Evolutionary conservation across 129 eudicot genomes (phyloP).

Genomic region (Helianthus tuberosus): DNA sequence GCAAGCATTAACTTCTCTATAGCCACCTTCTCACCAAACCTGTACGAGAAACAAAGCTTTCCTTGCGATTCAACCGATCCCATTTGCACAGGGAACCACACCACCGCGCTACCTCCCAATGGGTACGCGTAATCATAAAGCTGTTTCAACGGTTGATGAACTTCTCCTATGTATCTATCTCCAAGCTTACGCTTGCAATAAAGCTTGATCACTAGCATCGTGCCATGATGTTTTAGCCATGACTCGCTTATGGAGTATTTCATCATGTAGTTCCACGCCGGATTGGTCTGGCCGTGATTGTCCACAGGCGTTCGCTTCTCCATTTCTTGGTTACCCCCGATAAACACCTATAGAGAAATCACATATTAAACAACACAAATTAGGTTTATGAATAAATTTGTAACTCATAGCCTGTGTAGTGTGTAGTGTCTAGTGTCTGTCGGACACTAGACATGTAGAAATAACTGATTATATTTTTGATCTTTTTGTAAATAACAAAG

Average conservation of each 20-base stretch:
- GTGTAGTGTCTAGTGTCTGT: no score
- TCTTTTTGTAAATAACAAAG: no score
- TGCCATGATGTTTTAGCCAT: conserved; percentile 33
- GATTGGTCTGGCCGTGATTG: conserved; percentile 46
- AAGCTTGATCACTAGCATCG: conserved; percentile 32
- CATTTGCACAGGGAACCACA: conserved; percentile 46
- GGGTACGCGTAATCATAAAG: conserved; percentile 46
- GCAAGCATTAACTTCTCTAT: conserved; percentile 56
- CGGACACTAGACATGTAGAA: no score
- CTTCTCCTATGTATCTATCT: conserved; percentile 62
- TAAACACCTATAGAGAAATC: conserved; percentile 16
- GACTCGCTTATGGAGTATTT: conserved; percentile 45
- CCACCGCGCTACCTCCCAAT: conserved; percentile 48
- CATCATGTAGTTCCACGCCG: conserved; percentile 57
- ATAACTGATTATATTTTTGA: no score
- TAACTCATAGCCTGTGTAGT: no score
- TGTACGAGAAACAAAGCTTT: conserved; percentile 48
- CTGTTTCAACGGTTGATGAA: conserved; percentile 51
- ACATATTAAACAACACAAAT: no score
- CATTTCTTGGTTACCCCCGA: conserved; percentile 37
- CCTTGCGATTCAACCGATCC: conserved; percentile 62
- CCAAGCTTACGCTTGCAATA: conserved; percentile 47
- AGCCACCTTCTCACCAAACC: conserved; percentile 51
- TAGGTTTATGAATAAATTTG: no score
- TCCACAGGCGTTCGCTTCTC: conserved; percentile 52